phyloP scores from a whole-genome alignment of 495 filamentous ascomycete species.

The Choiromyces venosus region DNA sequence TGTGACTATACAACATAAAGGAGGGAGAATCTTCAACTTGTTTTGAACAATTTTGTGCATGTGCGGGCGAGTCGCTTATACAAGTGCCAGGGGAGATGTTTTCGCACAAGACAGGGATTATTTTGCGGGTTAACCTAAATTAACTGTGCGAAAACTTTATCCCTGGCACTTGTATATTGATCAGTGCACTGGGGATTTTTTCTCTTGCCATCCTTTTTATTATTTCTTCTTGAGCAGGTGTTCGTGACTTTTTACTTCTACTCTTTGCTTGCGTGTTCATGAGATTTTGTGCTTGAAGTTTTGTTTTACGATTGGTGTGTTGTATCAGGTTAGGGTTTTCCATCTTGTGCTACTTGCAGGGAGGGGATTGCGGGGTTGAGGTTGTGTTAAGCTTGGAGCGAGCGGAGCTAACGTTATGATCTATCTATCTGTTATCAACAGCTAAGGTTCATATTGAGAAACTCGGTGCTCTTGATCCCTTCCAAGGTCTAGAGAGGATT shows the following conservation, averaged over 20 bases:
- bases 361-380: neutral
- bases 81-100: too few relatives aligned
- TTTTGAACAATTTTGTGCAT: too few relatives aligned
- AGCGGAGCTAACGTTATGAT: neutral
- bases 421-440: neutral
- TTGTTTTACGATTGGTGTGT: neutral
- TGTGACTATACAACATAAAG: too few relatives aligned
- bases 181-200: neutral
- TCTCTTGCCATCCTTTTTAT: neutral
- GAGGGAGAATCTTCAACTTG: too few relatives aligned
- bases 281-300: neutral
- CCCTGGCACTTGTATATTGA: neutral
- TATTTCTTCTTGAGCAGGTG: neutral
- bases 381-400: neutral
- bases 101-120: too few relatives aligned
- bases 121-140: too few relatives aligned
- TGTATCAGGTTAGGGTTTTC: too few relatives aligned
- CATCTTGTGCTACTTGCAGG: too few relatives aligned
- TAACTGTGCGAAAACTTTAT: too few relatives aligned
- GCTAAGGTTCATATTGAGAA: neutral
- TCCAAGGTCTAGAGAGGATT: neutral
- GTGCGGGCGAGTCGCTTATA: too few relatives aligned
- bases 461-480: neutral
- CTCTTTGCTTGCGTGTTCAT: neutral
- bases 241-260: neutral